These are phyloP conservation scores for Violaceomyces palustris DNA, from an alignment of 1,284 basidiomycete species.

Conservation along the genomic window DNA sequence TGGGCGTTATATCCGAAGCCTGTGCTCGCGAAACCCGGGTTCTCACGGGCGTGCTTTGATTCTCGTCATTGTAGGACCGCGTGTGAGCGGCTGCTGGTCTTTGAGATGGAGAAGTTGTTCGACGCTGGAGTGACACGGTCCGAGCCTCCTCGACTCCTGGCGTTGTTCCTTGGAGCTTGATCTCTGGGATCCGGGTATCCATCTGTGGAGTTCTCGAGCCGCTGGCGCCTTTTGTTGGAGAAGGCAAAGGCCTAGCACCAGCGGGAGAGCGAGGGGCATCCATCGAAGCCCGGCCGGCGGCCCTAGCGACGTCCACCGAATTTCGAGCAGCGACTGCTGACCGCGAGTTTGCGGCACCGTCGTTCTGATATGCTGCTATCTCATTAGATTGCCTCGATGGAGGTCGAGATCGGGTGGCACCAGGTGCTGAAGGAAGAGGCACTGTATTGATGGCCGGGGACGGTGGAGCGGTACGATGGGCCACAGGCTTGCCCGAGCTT, in stretches of 20 bases:
- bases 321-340: too few species aligned
- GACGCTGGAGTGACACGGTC: conserved; percentile 15
- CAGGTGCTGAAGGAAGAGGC: too few species aligned
- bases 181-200: conserved; percentile 1
- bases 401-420: too few species aligned
- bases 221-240: neutral
- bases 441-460: too few species aligned
- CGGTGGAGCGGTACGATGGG: too few species aligned
- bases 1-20: conserved; percentile 21
- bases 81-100: conserved; percentile 7
- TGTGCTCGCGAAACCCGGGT: neutral
- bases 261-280: too few species aligned
- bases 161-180: conserved; percentile 20
- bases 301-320: too few species aligned
- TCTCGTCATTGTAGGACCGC: conserved; percentile 4
- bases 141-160: conserved; percentile 18
- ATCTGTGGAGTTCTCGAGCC: conserved; percentile 3
- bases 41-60: neutral
- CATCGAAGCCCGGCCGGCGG: too few species aligned
- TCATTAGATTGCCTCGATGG: too few species aligned
- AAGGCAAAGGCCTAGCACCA: neutral
- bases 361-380: too few species aligned
- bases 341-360: too few species aligned
- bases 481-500: too few species aligned
- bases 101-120: conserved; percentile 25